Evolutionary conservation across 2,329 filamentous ascomycete genomes (phyloP).

Genomic region (Leptographium procerum): DNA sequence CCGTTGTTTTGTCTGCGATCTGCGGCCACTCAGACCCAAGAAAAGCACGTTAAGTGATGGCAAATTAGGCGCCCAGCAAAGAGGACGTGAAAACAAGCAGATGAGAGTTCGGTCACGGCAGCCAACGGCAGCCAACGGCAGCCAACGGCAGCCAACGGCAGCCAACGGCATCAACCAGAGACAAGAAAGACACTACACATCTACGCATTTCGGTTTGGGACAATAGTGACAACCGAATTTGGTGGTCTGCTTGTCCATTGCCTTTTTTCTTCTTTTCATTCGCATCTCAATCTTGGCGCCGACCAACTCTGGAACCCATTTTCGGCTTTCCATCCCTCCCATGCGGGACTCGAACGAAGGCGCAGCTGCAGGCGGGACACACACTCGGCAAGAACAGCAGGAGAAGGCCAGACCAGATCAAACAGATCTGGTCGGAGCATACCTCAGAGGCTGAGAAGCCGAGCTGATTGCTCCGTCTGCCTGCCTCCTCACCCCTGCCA

Average conservation of each 20-base stretch:
- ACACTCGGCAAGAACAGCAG: too few relatives aligned
- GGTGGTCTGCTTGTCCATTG: too few relatives aligned
- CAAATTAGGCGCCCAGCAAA: not conserved
- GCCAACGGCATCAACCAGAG: not conserved
- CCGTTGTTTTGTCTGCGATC: not conserved
- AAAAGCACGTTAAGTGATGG: not conserved
- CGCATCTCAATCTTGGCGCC: not conserved
- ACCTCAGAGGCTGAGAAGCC: not conserved
- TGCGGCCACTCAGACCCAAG: not conserved
- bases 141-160: too few relatives aligned
- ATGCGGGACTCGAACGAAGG: too few relatives aligned
- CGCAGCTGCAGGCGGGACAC: not conserved
- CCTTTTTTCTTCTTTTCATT: not conserved
- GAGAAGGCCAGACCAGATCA: too few relatives aligned
- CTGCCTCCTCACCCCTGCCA: not conserved
- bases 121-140: not conserved
- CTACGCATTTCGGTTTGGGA: not conserved
- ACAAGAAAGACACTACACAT: not conserved
- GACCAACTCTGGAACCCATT: not conserved
- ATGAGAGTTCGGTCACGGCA: not conserved
- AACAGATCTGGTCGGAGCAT: not conserved
- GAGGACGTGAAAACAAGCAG: not conserved
- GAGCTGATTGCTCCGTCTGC: too few relatives aligned
- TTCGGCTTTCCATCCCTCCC: not conserved
- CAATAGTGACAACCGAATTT: not conserved